Evolutionary conservation across 495 filamentous ascomycete species (phyloP), one percentile per base, ranked within the genome.

Genomic region (Tetracladium marchalianum): DNA sequence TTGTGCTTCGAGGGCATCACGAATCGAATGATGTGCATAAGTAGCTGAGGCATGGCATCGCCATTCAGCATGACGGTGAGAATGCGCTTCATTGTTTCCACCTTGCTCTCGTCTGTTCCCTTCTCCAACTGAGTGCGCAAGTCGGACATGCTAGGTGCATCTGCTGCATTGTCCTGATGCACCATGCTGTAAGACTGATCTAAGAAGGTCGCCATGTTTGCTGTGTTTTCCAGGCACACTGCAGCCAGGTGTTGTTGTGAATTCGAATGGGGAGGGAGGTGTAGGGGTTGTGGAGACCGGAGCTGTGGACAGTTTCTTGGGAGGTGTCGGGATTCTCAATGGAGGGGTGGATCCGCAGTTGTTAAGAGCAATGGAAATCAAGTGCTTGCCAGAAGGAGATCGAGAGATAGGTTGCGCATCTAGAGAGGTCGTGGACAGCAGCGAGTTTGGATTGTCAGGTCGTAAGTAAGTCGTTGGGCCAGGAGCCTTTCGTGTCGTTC

Each of bases 21-120:
- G 65, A 97, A 97, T 64, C 92, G 85, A 69, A 99, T 97, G 60
- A 99, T 97, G 68, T 96, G 93, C 93, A 99, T 99, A 53, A 99
- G 77, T 13, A 99, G 76, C 56, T 85, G 80, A 34, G 87, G 80
- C 84, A 97, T 89, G 32, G 93, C 87, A 60, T 97, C 93, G 46
- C 93, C 93, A 61, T 96, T 99, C 58, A 99, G 80, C 90, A 96
- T 94, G 63, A 94, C 77, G 50, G 87, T 95, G 52, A 97, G 74
- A 66, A 99, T 85, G 69, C 82, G 82, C 76, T 92, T 92, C 93
- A 99, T 97, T 12, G 93, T 97, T 55, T 97, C 93, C 66, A 93
- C 72, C 72, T 99, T 99, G 57, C 79, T 79, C 63, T 99, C 93
- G 68, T 99, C 93, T 51, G 73, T 94, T 51, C 93, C 93, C 71